Evolutionary conservation across 129 eudicot species (phyloP).

Genomic region (Ambrosia trifida): DNA sequence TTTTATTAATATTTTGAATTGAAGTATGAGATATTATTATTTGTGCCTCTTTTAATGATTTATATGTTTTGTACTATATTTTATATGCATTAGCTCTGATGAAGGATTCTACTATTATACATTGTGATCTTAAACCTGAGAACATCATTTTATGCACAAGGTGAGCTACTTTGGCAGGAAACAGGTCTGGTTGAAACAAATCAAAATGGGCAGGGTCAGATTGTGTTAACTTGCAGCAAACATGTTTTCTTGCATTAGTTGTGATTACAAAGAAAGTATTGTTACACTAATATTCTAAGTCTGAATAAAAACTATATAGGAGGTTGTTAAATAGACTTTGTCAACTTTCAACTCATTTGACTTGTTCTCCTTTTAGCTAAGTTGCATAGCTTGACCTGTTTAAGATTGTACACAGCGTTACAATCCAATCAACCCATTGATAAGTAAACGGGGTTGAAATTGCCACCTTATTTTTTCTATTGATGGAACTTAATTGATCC

Average conservation of each 20-base stretch:
- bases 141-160: slow-evolving; percentile 92
- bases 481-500: slow-evolving; percentile 17
- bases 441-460: slow-evolving; percentile 1
- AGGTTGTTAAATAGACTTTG: no score
- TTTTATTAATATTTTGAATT: slow-evolving; percentile 17
- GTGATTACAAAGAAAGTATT: no score
- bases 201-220: neutral
- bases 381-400: no score
- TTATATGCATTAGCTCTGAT: slow-evolving; percentile 87
- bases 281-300: no score
- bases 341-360: no score
- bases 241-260: no score
- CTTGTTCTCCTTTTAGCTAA: no score
- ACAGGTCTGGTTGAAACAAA: neutral
- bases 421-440: neutral
- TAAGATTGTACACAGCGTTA: no score
- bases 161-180: slow-evolving; percentile 51
- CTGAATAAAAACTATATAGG: no score
- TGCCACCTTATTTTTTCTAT: neutral
- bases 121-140: slow-evolving; percentile 96
- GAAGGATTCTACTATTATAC: slow-evolving; percentile 98
- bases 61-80: slow-evolving; percentile 49
- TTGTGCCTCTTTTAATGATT: slow-evolving; percentile 13
- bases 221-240: no score
- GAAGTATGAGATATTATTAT: neutral